These are phyloP conservation scores for Yamadazyma laniorum DNA, from an alignment of 805 yeast species.

Conservation along the genomic window DNA sequence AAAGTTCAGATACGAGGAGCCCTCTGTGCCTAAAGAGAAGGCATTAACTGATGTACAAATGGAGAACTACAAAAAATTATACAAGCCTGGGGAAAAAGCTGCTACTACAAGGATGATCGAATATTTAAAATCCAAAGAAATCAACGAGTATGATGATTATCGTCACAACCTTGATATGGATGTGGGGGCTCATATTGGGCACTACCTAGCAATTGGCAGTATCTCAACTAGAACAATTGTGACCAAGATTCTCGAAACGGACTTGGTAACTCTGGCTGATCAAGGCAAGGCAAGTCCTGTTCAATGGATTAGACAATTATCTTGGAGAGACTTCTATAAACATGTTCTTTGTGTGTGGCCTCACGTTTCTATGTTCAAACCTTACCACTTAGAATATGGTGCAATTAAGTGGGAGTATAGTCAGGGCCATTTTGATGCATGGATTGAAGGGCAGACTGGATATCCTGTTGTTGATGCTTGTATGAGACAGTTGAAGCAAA, in stretches of 20 bases:
- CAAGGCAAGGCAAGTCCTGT: conserved; percentile 34
- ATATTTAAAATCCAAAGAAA: conserved; percentile 22
- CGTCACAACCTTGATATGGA: conserved; percentile 30
- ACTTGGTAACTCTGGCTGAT: conserved; percentile 21
- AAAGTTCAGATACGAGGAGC: conserved; percentile 1
- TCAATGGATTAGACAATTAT: conserved; percentile 52
- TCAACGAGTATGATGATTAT: conserved; percentile 28
- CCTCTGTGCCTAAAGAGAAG: conserved; percentile 8
- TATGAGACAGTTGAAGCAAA: conserved; percentile 50
- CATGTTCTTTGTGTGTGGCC: conserved; percentile 52
- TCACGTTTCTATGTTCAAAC: conserved; percentile 47
- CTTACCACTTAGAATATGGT: conserved; percentile 44
- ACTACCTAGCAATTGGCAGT: conserved; percentile 46
- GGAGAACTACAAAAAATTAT: conserved; percentile 6
- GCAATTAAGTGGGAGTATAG: conserved; percentile 46
- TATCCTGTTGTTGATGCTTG: conserved; percentile 58
- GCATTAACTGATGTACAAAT: conserved; percentile 3
- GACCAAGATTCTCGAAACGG: conserved; percentile 25
- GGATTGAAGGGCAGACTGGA: conserved; percentile 57
- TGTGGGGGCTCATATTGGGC: conserved; percentile 43
- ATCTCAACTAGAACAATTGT: conserved; percentile 43
- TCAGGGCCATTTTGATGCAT: conserved; percentile 39
- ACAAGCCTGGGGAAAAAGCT: conserved; percentile 30
- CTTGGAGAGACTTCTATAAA: conserved; percentile 59
- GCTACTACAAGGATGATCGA: conserved; percentile 23